A percentile compares a stretch with the other conserved stretches of the same genome.
Evolutionary conservation across 192 early-diverging fungal genomes (phyloP).

Genomic region (Coemansia sp.): DNA sequence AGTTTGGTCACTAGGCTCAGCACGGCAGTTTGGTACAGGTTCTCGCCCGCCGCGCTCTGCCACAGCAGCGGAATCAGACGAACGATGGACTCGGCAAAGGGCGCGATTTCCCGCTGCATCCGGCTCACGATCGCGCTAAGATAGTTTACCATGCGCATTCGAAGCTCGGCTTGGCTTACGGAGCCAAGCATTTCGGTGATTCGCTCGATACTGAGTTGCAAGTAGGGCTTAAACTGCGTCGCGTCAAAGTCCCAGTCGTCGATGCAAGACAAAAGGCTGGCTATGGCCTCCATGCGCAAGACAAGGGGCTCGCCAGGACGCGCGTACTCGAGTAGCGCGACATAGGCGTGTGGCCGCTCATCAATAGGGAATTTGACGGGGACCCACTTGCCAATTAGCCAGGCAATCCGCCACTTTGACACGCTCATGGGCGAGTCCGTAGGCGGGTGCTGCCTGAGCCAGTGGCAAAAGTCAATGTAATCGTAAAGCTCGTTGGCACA

Average conservation of each 20-base stretch:
- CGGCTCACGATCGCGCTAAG: conserved; percentile 77
- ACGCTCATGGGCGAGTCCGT: conserved; percentile 41
- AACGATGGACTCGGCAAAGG: conserved; percentile 73
- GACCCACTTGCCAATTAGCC: conserved; percentile 87
- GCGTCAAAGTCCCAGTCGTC: conserved; percentile 92
- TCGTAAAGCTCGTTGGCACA: conserved; percentile 83
- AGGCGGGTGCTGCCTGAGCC: conserved; percentile 62
- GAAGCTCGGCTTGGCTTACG: conserved; percentile 74
- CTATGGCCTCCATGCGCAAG: conserved; percentile 77
- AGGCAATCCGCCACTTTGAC: conserved; percentile 73
- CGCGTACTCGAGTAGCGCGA: conserved; percentile 70
- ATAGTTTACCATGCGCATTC: conserved; percentile 74
- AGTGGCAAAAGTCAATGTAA: conserved; percentile 77
- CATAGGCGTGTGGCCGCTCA: conserved; percentile 69
- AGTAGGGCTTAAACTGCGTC: conserved; percentile 65
- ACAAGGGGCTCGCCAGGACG: conserved; percentile 73
- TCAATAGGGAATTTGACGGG: conserved; percentile 70
- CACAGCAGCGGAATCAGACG: conserved; percentile 80
- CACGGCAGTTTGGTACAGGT: conserved; percentile 81
- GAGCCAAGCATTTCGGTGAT: conserved; percentile 65
- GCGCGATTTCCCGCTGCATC: conserved; percentile 75
- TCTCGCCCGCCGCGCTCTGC: conserved; percentile 72
- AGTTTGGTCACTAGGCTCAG: conserved; percentile 77
- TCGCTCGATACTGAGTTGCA: conserved; percentile 62
- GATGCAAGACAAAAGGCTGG: conserved; percentile 66